Percentiles rank a stretch among this genome's conserved stretches.
phyloP scores from a whole-genome alignment of 257 asterid species.

The Jasminum sambac region DNA sequence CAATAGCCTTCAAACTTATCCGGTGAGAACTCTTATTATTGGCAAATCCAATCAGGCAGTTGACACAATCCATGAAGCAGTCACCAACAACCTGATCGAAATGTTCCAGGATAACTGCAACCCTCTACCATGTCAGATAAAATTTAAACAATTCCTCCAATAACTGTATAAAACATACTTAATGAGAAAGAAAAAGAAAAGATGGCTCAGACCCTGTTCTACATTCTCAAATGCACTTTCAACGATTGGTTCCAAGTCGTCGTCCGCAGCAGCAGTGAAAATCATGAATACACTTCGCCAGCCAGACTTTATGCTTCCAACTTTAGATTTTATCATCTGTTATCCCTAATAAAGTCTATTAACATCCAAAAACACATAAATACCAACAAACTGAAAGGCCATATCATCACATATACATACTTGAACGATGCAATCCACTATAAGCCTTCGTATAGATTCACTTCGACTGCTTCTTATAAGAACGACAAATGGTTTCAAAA shows the following conservation, averaged over 20 bases:
- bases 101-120: slow-evolving; percentile 97
- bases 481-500: slow-evolving; percentile 91
- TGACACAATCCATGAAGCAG: slow-evolving; percentile 99
- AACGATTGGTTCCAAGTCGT: slow-evolving; percentile 83
- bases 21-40: slow-evolving; percentile 85
- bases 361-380: slow-evolving; percentile 25
- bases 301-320: slow-evolving; percentile 96
- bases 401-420: slow-evolving; percentile 49
- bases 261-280: slow-evolving; percentile 98
- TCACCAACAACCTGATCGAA: slow-evolving; percentile 98
- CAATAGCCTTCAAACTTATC: slow-evolving; percentile 98
- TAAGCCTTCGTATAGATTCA: slow-evolving; percentile 85
- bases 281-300: slow-evolving; percentile 99
- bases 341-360: slow-evolving; percentile 36
- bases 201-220: slow-evolving; percentile 74
- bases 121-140: slow-evolving; percentile 37
- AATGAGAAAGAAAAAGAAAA: slow-evolving; percentile 16
- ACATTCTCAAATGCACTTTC: slow-evolving; percentile 99
- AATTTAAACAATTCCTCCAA: slow-evolving; percentile 15
- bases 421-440: slow-evolving; percentile 97
- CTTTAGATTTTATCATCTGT: slow-evolving; percentile 99
- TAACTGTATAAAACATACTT: slow-evolving; percentile 24
- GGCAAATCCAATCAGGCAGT: slow-evolving; percentile 98
- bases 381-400: slow-evolving; percentile 19
- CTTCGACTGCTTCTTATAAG: slow-evolving; percentile 94